Conservation (phyloP, 192 early-diverging fungal genomes). For the Coemansia sp. region DNA sequence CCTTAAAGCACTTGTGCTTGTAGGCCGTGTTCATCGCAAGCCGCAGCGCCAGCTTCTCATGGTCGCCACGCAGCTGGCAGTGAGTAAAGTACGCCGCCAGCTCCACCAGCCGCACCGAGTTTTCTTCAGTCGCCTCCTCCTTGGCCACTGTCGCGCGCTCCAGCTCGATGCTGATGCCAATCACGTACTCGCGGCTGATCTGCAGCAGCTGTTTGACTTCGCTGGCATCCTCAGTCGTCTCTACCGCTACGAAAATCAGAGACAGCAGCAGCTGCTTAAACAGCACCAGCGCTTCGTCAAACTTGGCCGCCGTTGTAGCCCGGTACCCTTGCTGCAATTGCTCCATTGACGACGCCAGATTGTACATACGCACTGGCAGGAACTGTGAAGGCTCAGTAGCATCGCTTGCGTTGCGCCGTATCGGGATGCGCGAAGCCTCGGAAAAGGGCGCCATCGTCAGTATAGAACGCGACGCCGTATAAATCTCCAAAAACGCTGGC, state of each 20-base stretch:
- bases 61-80: constrained; percentile 85
- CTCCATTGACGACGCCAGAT: constrained; percentile 49
- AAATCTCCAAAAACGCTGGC: constrained; percentile 84
- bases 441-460: constrained; percentile 65
- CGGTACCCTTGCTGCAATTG: constrained; percentile 88
- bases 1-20: constrained; percentile 83
- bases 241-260: constrained; percentile 75
- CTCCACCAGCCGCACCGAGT: constrained; percentile 78
- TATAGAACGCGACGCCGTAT: constrained; percentile 72
- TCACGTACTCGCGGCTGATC: constrained; percentile 90
- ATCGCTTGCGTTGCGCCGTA: constrained; percentile 66
- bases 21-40: constrained; percentile 85
- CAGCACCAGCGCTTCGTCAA: constrained; percentile 74
- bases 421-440: constrained; percentile 65
- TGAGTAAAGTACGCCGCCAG: constrained; percentile 97
- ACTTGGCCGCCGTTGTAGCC: constrained; percentile 79
- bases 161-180: constrained; percentile 86
- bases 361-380: constrained; percentile 47
- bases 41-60: constrained; percentile 87
- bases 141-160: constrained; percentile 67
- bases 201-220: constrained; percentile 82
- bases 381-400: constrained; percentile 56
- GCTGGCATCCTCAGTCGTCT: constrained; percentile 67
- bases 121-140: constrained; percentile 59
- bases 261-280: constrained; percentile 82